Evolutionary conservation across 2,329 filamentous ascomycete genomes (phyloP), one percentile per base, ranked within the genome.

Genomic region (Colletotrichum acutatum): DNA sequence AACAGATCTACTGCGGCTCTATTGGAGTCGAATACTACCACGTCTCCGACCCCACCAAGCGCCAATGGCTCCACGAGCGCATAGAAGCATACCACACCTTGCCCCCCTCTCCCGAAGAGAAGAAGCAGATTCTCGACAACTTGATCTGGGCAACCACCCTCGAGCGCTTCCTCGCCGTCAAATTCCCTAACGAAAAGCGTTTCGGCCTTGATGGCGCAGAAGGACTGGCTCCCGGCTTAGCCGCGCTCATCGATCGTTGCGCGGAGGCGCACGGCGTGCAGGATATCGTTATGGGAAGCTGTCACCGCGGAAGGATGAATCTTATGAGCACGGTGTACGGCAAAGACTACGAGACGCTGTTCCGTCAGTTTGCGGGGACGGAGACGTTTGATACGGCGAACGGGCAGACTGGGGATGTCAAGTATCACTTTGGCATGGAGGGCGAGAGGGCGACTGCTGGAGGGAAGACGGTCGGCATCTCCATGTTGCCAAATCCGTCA

Each of bases 391-490:
- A 94, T 77, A 95, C 98, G 77, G 96, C 98, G 86, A 96, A 95
- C 72, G 66, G 71, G 5, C 62, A 65, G 71, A 98, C 96, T 71
- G 97, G 97, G 78, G 97, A 99, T 83, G 97, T 99, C 84, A 99
- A 99, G 86, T 99, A 99, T 86, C 97, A 99, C 87, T 88, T 98
- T 79, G 97, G 97, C 81, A 98, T 98, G 96, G 98, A 98, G 88
- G 98, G 98, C 78, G 96, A 98, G 87, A 94, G 97, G 75, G 95
- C 96, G 66, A 99, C 97, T 9, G 95, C 97, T 71, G 98, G 95
- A 42, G 97, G 97, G 78, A 98, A 98, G 90, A 95, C 95, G 75
- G 96, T 99, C 11, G 96, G 98, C 86, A 91, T 99, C 66, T 99
- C 97, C 74, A 91, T 99, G 66, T 95, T 99, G 72, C 96, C 97